Base-by-base conservation (phyloP, 768 basidiomycete species). In the Mycena polygramma region DNA sequence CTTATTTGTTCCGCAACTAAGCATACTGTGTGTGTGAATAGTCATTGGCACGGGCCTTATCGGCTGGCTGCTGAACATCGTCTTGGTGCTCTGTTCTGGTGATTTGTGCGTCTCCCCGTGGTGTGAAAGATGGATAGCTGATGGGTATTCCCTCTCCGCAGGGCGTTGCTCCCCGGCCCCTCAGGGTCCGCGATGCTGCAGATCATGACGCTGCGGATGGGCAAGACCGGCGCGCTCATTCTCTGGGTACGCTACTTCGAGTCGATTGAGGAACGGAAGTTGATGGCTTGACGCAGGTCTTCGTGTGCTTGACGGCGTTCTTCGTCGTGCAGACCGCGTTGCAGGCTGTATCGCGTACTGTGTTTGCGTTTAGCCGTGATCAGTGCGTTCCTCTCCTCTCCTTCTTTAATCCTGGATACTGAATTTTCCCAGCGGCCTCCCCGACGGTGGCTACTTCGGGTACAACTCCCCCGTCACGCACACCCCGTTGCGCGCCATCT, bases 21-120 rank as follows among this genome's bases (percentile, higher is more conserved):
- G n/a, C 55, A 36, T 53, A 20, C 46, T 4, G 15, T 13, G 35
- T 26, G 7, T 57, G 2, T 2, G 8, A 43, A 46, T 70, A 89
- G 93, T 94, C 36, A 82, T 94, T 66, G 92, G 92, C 7, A 93
- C 92, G 6, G 92, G 92, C 63, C 80, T 92, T 53, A 85, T 94
- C 70, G 94, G 94, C 41, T 96, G 94, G 94, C 75, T 96, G 11
- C 85, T 96, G 69, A 97, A 96, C 80, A 93, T 97, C 71, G 91
- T 95, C 7, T 80, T 95, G 37, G 86, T 96, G n/a, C 84, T 96
- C 11, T 96, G 94, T 79, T 93, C 92, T 22, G 94, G 94, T 9
- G 88, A 90, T 63, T 81, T 93, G 90, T 91, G 70, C 75, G 90
- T 83, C 2, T 55, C 19, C 37, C 46, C 4, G 11, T 41, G 17